phyloP scores from a whole-genome alignment of 2,329 filamentous ascomycete genomes.

The Penicillium frequentans region DNA sequence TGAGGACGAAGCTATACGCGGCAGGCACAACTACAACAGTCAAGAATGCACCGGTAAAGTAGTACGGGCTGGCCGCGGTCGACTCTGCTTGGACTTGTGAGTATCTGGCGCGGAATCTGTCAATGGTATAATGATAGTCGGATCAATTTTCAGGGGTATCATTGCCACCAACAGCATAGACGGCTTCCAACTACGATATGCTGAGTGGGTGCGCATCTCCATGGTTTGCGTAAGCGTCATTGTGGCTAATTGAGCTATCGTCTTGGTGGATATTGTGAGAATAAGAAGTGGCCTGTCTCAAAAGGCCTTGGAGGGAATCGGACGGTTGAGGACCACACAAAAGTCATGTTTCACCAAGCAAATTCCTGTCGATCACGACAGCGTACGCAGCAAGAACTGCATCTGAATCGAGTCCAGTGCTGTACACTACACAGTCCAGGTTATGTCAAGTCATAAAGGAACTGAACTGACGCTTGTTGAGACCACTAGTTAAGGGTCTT shows the following conservation, averaged over 20 bases:
- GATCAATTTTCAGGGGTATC: slow-evolving; percentile 4
- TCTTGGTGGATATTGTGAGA: slow-evolving; percentile 7
- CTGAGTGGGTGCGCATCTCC: slow-evolving; percentile 7
- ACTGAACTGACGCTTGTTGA: too few relatives aligned
- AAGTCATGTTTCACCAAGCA: too few relatives aligned
- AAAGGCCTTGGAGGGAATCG: not conserved
- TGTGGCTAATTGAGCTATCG: not conserved
- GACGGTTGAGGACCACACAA: not conserved
- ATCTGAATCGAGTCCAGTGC: too few relatives aligned
- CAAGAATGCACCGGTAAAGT: slow-evolving; percentile 7
- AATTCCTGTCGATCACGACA: too few relatives aligned
- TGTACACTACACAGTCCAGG: too few relatives aligned
- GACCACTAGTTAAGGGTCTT: too few relatives aligned
- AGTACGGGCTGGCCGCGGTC: slow-evolving; percentile 7
- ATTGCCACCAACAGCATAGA: slow-evolving; percentile 6
- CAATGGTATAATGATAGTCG: slow-evolving; percentile 5
- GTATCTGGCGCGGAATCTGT: slow-evolving; percentile 5
- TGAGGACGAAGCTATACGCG: slow-evolving; percentile 9
- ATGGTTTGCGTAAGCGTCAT: slow-evolving; percentile 5
- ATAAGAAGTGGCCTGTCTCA: slow-evolving; percentile 5
- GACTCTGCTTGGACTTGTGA: slow-evolving; percentile 2
- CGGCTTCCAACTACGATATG: slow-evolving; percentile 4
- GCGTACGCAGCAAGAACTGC: too few relatives aligned
- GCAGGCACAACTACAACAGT: slow-evolving; percentile 6
- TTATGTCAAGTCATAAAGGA: too few relatives aligned